Conservation (phyloP, 371 early-diverging fungal species). For the Mucor indicus region DNA sequence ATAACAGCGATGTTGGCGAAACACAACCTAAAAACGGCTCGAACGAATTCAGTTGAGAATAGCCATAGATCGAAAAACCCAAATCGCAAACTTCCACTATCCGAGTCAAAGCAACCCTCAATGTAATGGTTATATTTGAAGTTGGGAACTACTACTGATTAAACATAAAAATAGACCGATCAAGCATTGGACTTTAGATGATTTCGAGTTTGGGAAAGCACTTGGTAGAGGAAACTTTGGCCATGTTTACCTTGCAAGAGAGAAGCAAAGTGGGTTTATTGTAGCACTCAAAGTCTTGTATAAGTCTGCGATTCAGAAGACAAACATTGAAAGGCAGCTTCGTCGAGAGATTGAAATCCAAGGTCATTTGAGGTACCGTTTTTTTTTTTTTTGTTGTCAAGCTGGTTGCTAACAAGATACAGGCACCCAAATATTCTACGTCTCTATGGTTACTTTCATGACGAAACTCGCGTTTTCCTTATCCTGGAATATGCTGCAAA, state of each 20-base stretch:
- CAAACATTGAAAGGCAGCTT: slow-evolving; percentile 27
- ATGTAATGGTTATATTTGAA: too few species aligned
- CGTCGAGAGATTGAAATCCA: slow-evolving; percentile 98
- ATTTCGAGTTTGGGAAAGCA: slow-evolving; percentile 95
- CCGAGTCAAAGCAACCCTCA: too few species aligned
- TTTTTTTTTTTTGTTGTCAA: neutral
- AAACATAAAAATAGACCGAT: neutral
- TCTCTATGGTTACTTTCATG: slow-evolving; percentile 98
- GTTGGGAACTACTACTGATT: neutral
- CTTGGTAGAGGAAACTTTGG: slow-evolving; percentile 99
- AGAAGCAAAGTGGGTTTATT: slow-evolving; percentile 83
- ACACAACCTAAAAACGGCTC: too few species aligned
- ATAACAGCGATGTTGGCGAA: too few species aligned
- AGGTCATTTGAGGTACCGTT: slow-evolving; percentile 70
- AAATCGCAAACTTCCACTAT: too few species aligned
- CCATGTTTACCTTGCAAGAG: slow-evolving; percentile 94
- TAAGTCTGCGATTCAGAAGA: slow-evolving; percentile 73
- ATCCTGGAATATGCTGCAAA: slow-evolving; percentile 96
- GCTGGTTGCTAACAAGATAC: neutral
- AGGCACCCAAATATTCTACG: slow-evolving; percentile 94
- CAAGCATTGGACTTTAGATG: slow-evolving; percentile 79
- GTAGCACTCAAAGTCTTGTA: slow-evolving; percentile 95
- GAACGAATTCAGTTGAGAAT: too few species aligned
- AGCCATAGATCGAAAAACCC: too few species aligned
- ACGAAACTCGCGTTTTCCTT: slow-evolving; percentile 87